Percentiles rank a stretch among this genome's conserved stretches.
Conservation (phyloP, 257 asterid genomes). For the Solanum virginianum region DNA sequence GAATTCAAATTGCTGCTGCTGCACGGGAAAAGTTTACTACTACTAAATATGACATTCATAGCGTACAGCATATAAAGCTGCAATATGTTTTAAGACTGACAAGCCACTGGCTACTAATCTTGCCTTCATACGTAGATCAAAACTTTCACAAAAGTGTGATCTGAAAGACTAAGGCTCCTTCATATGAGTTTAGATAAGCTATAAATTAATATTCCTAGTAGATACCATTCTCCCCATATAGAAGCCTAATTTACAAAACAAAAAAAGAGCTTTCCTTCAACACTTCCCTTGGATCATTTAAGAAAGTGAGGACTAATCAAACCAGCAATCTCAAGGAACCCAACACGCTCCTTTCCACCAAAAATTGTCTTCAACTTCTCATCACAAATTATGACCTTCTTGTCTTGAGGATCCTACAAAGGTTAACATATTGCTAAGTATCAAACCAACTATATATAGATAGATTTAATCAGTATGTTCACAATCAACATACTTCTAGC, state of each 20-base stretch:
- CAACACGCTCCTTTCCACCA: constrained; percentile 60
- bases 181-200: background rate
- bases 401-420: constrained; percentile 69
- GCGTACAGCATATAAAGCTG: background rate
- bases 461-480: background rate
- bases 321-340: constrained; percentile 92
- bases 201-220: background rate
- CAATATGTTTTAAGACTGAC: background rate
- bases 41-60: background rate
- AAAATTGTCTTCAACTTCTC: constrained; percentile 80
- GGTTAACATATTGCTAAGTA: background rate
- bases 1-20: background rate
- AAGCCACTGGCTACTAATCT: background rate
- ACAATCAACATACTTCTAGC: background rate
- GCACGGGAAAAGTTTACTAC: too few species aligned
- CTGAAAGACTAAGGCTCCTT: background rate
- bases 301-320: constrained; percentile 79
- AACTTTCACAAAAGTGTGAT: background rate
- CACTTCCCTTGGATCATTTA: constrained; percentile 11
- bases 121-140: background rate
- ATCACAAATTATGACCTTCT: constrained; percentile 74
- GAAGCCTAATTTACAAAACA: constrained; percentile 27
- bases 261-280: background rate
- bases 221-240: background rate
- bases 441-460: background rate